A percentile compares a stretch with the other conserved stretches of the same genome.
Evolutionary conservation across 805 yeast genomes (phyloP).

Genomic region (Saturnispora kantuleensis): DNA sequence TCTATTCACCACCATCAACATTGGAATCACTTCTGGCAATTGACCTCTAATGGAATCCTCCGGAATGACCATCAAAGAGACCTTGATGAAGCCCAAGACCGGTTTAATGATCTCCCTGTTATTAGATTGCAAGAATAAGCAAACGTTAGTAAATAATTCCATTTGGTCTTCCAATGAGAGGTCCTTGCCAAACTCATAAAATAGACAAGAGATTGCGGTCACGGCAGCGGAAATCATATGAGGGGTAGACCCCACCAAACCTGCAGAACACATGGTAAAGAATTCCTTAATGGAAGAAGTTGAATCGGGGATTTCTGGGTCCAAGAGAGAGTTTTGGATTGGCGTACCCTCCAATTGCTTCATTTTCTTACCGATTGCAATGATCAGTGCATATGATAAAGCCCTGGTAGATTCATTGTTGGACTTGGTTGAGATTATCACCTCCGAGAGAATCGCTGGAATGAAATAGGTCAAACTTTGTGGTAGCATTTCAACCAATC

Average conservation of each 20-base stretch:
- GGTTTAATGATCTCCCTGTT: conserved; percentile 91
- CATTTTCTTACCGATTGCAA: conserved; percentile 77
- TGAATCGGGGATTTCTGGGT: conserved; percentile 48
- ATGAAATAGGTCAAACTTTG: conserved; percentile 58
- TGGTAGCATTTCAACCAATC: conserved; percentile 56
- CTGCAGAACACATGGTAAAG: conserved; percentile 91
- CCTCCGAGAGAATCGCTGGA: conserved; percentile 76
- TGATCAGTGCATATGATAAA: conserved; percentile 62
- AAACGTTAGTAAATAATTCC: conserved; percentile 80
- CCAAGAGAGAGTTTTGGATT: conserved; percentile 55
- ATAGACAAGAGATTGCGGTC: conserved; percentile 77
- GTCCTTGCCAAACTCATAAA: conserved; percentile 72
- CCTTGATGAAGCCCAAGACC: conserved; percentile 89
- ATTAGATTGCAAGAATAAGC: conserved; percentile 80
- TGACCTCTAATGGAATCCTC: conserved; percentile 61
- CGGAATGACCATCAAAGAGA: conserved; percentile 75
- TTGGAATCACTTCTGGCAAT: conserved; percentile 54
- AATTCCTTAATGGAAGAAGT: conserved; percentile 68
- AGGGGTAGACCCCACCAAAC: conserved; percentile 86
- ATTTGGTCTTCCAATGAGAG: conserved; percentile 50
- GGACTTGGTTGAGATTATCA: conserved; percentile 84
- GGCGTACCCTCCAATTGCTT: conserved; percentile 44
- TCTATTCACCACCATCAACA: conserved; percentile 85
- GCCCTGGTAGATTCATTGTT: conserved; percentile 87
- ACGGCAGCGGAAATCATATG: conserved; percentile 97